These are phyloP conservation scores for Talinum fruticosum DNA, from an alignment of 148 eudicot species.

Conservation along the genomic window DNA sequence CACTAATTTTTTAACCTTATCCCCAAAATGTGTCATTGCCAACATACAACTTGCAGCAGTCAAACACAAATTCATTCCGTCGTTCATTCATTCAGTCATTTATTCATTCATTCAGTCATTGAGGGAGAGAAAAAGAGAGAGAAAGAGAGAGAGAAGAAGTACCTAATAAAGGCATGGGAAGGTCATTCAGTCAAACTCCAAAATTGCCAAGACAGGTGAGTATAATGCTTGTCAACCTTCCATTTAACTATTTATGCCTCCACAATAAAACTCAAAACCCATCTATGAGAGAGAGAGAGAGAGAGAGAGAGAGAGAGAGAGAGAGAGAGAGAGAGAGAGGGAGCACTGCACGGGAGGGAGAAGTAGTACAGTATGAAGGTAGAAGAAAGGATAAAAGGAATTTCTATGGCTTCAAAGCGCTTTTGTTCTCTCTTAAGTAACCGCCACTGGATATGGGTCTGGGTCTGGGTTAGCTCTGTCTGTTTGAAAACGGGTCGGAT, in stretches of 20 bases:
- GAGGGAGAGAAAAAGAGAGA: constrained; percentile 12
- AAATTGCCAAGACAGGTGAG: constrained; percentile 12
- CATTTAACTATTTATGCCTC: not conserved
- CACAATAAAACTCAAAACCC: not conserved
- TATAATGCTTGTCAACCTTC: constrained; percentile 10
- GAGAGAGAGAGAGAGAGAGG: constrained; percentile 4
- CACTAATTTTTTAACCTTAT: not conserved
- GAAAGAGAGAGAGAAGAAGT: constrained; percentile 9
- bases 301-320: not conserved
- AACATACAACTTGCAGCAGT: not conserved
- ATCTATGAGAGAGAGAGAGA: not conserved
- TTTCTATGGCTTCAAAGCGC: constrained; percentile 13
- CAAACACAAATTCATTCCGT: too few species aligned
- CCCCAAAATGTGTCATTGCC: not conserved
- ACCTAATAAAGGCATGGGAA: constrained; percentile 93
- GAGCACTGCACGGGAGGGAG: too few species aligned
- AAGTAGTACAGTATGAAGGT: not conserved
- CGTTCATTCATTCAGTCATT: too few species aligned
- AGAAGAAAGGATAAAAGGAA: constrained; percentile 2
- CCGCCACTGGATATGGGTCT: not conserved
- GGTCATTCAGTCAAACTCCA: constrained; percentile 58
- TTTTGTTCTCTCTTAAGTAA: not conserved
- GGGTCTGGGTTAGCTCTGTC: not conserved
- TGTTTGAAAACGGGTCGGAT: not conserved
- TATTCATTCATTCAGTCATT: not conserved